phyloP scores from a whole-genome alignment of 805 yeast genomes.

The Pichia californica region DNA sequence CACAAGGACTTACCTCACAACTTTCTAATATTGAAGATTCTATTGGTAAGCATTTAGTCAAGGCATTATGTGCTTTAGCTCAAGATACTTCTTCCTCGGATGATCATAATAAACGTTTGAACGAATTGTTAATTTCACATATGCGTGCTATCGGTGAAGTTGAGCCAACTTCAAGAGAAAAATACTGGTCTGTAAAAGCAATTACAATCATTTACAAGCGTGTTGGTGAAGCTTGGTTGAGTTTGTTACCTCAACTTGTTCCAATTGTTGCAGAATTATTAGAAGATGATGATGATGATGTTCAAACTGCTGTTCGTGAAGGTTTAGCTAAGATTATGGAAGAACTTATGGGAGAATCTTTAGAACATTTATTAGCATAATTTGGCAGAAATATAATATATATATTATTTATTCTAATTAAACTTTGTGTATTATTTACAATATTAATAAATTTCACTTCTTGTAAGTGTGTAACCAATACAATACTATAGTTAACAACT shows the following conservation, averaged over 20 bases:
- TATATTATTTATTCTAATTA: too few species aligned
- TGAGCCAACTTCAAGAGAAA: conserved; percentile 48
- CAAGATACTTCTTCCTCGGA: conserved; percentile 60
- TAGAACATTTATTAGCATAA: conserved; percentile 46
- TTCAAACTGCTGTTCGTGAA: conserved; percentile 83
- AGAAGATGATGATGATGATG: conserved; percentile 93
- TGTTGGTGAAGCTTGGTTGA: conserved; percentile 92
- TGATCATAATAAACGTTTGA: conserved; percentile 63
- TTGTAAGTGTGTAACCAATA: too few species aligned
- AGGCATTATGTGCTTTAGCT: conserved; percentile 71
- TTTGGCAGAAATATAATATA: too few species aligned
- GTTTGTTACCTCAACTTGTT: conserved; percentile 85
- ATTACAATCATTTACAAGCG: conserved; percentile 79
- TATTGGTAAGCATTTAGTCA: conserved; percentile 76
- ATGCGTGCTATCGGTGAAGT: conserved; percentile 47
- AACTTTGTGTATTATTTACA: not conserved
- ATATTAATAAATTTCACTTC: too few species aligned
- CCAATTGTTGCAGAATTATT: conserved; percentile 92
- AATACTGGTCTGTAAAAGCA: conserved; percentile 73
- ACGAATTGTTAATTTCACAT: conserved; percentile 54
- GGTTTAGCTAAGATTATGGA: conserved; percentile 90
- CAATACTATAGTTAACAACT: too few species aligned
- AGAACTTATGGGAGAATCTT: conserved; percentile 87
- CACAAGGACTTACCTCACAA: conserved; percentile 59
- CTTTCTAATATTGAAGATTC: conserved; percentile 60